These are phyloP conservation scores for Ustilago hordei DNA, from an alignment of 1,284 basidiomycete genomes.

Conservation along the genomic window DNA sequence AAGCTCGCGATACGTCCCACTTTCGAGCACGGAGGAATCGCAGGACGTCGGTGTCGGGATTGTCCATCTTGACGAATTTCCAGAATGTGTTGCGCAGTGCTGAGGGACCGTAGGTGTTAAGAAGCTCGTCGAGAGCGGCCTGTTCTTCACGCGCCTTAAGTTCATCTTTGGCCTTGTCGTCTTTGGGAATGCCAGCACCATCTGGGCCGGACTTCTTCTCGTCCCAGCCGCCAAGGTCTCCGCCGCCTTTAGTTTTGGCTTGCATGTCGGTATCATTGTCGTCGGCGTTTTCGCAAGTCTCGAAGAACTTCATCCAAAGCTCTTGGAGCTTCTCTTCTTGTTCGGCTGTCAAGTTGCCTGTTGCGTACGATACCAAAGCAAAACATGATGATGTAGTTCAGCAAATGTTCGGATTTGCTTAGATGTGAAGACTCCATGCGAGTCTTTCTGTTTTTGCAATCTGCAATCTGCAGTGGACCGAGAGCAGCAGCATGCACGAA, in stretches of 20 bases:
- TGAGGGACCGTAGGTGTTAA: constrained; percentile 68
- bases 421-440: too few species aligned
- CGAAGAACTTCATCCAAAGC: constrained; percentile 66
- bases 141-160: constrained; percentile 67
- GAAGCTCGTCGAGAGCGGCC: constrained; percentile 66
- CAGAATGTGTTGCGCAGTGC: constrained; percentile 69
- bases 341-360: constrained; percentile 66
- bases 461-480: not conserved
- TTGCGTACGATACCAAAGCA: not conserved
- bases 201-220: constrained; percentile 48
- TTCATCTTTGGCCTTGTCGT: constrained; percentile 66
- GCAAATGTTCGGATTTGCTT: not conserved
- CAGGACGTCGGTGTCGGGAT: constrained; percentile 66
- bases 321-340: constrained; percentile 66
- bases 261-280: constrained; percentile 25
- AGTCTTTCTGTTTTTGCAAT: too few species aligned
- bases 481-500: not conserved
- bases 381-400: not conserved
- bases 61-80: constrained; percentile 67
- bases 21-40: constrained; percentile 70
- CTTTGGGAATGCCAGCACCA: constrained; percentile 65
- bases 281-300: constrained; percentile 49
- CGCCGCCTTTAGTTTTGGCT: constrained; percentile 22
- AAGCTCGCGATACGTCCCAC: constrained; percentile 69
- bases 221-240: constrained; percentile 44